A percentile compares a stretch with the other conserved stretches of the same genome.
Conservation (phyloP, 805 yeast genomes). For the Cyberlindnera bimundalis region DNA sequence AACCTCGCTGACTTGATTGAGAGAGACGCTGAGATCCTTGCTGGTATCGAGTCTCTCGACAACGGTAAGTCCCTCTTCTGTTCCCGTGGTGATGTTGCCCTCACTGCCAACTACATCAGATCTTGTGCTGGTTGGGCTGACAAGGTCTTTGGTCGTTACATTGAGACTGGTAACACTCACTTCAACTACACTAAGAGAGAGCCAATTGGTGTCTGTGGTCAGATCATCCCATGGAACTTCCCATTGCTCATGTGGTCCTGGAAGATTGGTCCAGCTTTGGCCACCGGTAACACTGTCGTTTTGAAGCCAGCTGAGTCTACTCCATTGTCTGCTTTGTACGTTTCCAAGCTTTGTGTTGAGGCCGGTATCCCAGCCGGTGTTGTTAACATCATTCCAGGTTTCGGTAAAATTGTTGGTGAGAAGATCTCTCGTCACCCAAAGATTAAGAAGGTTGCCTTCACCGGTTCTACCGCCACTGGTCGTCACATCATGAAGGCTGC, state of each 20-base stretch:
- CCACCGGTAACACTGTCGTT: conserved; percentile 82
- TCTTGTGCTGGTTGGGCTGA: conserved; percentile 85
- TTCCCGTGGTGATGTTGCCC: conserved; percentile 73
- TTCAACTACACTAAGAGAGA: conserved; percentile 69
- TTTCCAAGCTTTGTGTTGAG: conserved; percentile 59
- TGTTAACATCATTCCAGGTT: conserved; percentile 74
- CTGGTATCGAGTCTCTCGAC: conserved; percentile 82
- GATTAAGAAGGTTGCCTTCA: conserved; percentile 78
- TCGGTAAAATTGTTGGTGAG: conserved; percentile 73
- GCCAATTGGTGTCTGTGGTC: conserved; percentile 87
- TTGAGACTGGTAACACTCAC: conserved; percentile 62
- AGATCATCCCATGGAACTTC: conserved; percentile 92
- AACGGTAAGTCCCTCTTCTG: conserved; percentile 81
- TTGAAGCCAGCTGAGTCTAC: conserved; percentile 87
- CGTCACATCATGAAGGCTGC: conserved; percentile 77
- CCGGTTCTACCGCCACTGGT: conserved; percentile 89
- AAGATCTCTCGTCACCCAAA: conserved; percentile 64
- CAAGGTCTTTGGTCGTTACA: conserved; percentile 54
- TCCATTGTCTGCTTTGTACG: conserved; percentile 74
- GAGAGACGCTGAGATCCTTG: conserved; percentile 66
- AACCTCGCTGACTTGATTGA: conserved; percentile 81
- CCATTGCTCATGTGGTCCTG: conserved; percentile 85
- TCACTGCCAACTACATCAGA: conserved; percentile 68
- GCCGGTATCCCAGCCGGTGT: conserved; percentile 86
- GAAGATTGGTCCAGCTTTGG: conserved; percentile 84